Evolutionary conservation across 805 yeast species (phyloP), one percentile per base, ranked within the genome.

Genomic region (Ogataea nakhonphanomensis): DNA sequence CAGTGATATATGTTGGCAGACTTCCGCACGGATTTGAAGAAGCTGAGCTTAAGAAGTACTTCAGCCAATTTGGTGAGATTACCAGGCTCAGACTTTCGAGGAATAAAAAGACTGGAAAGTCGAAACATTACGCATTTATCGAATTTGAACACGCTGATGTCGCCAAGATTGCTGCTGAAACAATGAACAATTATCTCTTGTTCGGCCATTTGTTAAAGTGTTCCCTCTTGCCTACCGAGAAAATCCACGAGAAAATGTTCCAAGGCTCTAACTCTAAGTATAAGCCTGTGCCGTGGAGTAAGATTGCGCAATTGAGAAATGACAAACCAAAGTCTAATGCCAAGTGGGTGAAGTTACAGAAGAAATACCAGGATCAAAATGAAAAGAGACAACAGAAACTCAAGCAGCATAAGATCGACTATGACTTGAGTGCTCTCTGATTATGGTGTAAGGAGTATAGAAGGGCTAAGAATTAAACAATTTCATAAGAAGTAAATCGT

Each of bases 11-110:
- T 62, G 76, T 93, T 25, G 96, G 98, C 39, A 79, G 97, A 59
- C 73, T 93, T 49, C 99, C 99, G 33, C 81, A 83, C 53, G 96
- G 95, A 30, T 88, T 93, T 68, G 81, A 88, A 54, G 98, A 93
- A 65, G 71, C 65, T 28, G 91, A 85, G 61, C 69, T 84, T 71
- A 74, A 74, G 46, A 76, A 78, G 55, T 93, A 93, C 65, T 91
- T 93, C 61, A 65, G 76, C 34, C 99, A 93, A 67, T 93, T 93
- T 66, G 99, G 99, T 46, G 81, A 76, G 28, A 81, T 93, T 44
- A 71, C 78, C 33, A 79, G 87, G 51, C 73, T 89, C 41, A 79
- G 90, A 52, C 65, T 93, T 38, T 86, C 96, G 31, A 78, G 97
- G 59, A 91, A 86, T 69, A 89, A 84, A 64, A 84, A 82, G 57